Conservation (phyloP, 179 eudicot species). For the Corrigiola litoralis region DNA sequence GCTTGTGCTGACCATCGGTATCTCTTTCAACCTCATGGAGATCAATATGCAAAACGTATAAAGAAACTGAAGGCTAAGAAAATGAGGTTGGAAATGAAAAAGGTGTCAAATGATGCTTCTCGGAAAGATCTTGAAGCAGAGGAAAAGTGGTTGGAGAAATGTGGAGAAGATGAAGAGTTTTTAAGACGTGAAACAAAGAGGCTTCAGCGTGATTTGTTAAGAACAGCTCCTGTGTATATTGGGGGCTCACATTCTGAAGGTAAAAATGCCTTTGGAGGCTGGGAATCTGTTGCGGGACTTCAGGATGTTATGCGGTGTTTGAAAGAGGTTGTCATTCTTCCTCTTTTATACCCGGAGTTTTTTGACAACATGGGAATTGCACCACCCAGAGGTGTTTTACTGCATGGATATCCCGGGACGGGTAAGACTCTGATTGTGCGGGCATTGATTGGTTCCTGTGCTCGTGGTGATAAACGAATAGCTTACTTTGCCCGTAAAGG, state of each 20-base stretch:
- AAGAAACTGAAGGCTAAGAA: conserved; percentile 82
- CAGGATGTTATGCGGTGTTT: conserved; percentile 79
- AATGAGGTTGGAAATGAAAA: conserved; percentile 74
- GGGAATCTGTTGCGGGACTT: conserved; percentile 98
- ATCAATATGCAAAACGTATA: conserved; percentile 43
- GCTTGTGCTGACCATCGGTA: conserved; percentile 91
- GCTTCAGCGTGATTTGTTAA: conserved; percentile 82
- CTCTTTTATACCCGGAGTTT: conserved; percentile 86
- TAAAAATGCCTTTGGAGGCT: conserved; percentile 56
- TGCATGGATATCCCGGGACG: conserved; percentile 98
- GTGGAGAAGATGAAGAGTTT: conserved; percentile 98
- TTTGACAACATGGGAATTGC: conserved; percentile 76
- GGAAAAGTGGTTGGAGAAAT: conserved; percentile 92
- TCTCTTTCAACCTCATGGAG: conserved; percentile 83
- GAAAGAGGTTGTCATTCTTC: conserved; percentile 94
- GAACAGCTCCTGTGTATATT: conserved; percentile 88
- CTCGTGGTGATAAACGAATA: conserved; percentile 83
- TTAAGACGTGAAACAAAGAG: conserved; percentile 90
- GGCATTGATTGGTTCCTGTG: conserved; percentile 84
- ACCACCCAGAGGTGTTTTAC: conserved; percentile 93
- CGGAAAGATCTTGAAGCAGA: conserved; percentile 91
- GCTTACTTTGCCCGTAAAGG: conserved; percentile 99
- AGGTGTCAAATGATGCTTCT: conserved; percentile 71
- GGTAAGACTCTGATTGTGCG: conserved; percentile 92
- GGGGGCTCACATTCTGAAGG: conserved; percentile 66